Base-by-base conservation (phyloP, 352 stramenopile species). In the Phytophthora hibernalis region DNA sequence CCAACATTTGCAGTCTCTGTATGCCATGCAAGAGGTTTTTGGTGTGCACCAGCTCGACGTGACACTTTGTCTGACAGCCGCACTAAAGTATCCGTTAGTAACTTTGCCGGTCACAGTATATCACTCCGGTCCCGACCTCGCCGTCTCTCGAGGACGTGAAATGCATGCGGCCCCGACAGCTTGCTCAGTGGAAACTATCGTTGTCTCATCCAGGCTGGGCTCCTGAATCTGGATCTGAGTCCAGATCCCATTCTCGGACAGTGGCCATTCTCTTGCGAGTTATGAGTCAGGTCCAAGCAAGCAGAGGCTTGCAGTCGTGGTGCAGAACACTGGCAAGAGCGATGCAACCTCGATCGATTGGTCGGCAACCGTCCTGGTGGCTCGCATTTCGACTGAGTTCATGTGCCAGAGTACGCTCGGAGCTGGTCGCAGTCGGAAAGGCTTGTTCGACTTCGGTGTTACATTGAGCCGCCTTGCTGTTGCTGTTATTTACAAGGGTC, bases 21-120 rank as follows among this genome's bases (percentile, higher is more conserved):
- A 68, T 72, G 65, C 43, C 1, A 2, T 53, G 5, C 22, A 47
- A 45, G 4, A 51, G 52, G 43, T 37, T 68, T 68, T 61, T 64
- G 37, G 61, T 64, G 61, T n/a, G 35, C 42, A 57, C 24, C 35
- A 60, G 28, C 38, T 51, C 26, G n/a, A 50, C 26, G 52, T 72
- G 43, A 28, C 57, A 68, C 64, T 56, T 59, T 16, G 35, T 24
- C 20, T 54, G 30, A 59, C 65, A 73, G 65, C 65, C 65, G 65
- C 24, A 47, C n/a, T 40, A 7, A 38, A 48, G 65, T 65, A 73
- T 73, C 59, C 65, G 65, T 61, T 65, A 61, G 59, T 73, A 73
- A 73, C 50, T 24, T 37, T 6, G 28, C 24, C 12, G 31, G 21
- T 12, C 45, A 16, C 21, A 15, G 37, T 43, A 43, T 1, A 44